Evolutionary conservation across 495 filamentous ascomycete species (phyloP).

Genomic region (Podospora tetraspora): DNA sequence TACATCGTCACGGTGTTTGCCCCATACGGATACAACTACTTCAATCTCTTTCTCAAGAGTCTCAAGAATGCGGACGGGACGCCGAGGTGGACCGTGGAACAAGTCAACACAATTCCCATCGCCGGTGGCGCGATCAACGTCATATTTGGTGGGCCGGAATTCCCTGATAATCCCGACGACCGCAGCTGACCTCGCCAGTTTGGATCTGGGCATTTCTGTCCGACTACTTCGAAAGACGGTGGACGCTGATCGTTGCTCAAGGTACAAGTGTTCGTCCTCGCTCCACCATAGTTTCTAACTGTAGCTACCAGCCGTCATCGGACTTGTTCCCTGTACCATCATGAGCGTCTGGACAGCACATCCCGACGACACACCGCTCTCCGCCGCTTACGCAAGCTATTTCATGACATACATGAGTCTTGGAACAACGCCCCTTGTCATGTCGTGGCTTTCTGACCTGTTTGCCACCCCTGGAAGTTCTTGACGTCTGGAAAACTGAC

Average conservation of each 20-base stretch:
- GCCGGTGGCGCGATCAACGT: conserved; percentile 35
- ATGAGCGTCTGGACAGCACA: conserved; percentile 38
- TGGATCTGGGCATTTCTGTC: conserved; percentile 40
- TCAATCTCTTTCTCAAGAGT: conserved; percentile 37
- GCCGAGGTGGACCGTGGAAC: conserved; percentile 30
- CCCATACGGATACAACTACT: conserved; percentile 39
- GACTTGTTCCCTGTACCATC: conserved; percentile 35
- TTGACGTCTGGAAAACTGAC: not conserved
- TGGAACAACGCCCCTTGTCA: conserved; percentile 37
- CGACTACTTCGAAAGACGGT: conserved; percentile 33
- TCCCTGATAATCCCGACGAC: not conserved
- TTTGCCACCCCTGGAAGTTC: conserved; percentile 9
- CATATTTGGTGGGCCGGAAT: conserved; percentile 23
- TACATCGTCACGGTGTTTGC: conserved; percentile 37
- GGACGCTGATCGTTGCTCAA: conserved; percentile 35
- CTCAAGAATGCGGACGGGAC: conserved; percentile 31
- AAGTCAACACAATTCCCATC: conserved; percentile 39
- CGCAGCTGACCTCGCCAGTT: conserved; percentile 19
- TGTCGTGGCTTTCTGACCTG: conserved; percentile 40
- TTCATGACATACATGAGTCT: conserved; percentile 36
- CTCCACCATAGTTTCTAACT: not conserved
- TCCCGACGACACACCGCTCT: conserved; percentile 26
- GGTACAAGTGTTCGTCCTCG: conserved; percentile 14
- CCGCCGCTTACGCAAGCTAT: conserved; percentile 35
- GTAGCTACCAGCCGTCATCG: conserved; percentile 19